phyloP scores from a whole-genome alignment of 1,139 yeast species.

The Kodamaea sp. region DNA sequence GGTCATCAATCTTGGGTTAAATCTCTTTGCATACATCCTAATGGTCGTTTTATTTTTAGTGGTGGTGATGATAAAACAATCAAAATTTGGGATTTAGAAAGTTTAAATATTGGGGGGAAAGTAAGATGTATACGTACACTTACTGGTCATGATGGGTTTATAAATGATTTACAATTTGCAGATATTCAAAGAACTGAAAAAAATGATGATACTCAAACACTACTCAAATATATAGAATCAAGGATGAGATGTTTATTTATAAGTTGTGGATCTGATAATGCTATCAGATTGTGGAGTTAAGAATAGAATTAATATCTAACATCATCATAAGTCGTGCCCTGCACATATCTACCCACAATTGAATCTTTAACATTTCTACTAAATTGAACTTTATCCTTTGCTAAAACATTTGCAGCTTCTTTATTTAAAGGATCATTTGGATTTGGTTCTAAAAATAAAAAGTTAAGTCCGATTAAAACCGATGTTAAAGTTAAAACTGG shows the following conservation, averaged over 20 bases:
- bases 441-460: slow-evolving; percentile 85
- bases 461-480: slow-evolving; percentile 80
- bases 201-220: slow-evolving; percentile 15
- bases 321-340: slow-evolving; percentile 58
- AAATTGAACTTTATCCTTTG: slow-evolving; percentile 54
- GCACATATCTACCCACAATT: slow-evolving; percentile 72
- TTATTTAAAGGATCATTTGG: slow-evolving; percentile 91
- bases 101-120: slow-evolving; percentile 40
- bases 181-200: slow-evolving; percentile 2
- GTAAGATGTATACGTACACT: slow-evolving; percentile 50
- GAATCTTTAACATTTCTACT: slow-evolving; percentile 54
- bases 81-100: slow-evolving; percentile 71
- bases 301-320: slow-evolving; percentile 48
- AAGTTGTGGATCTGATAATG: slow-evolving; percentile 59
- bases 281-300: slow-evolving; percentile 51
- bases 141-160: slow-evolving; percentile 69
- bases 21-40: slow-evolving; percentile 67
- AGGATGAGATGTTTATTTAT: slow-evolving; percentile 55
- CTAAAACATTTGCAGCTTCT: slow-evolving; percentile 77
- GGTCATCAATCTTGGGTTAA: slow-evolving; percentile 93
- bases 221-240: slow-evolving; percentile 28
- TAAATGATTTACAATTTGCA: slow-evolving; percentile 66
- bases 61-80: slow-evolving; percentile 79
- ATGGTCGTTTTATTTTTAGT: slow-evolving; percentile 65
- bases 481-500: slow-evolving; percentile 85